Evolutionary conservation across 768 basidiomycete genomes (phyloP), one percentile per base, ranked within the genome.

Genomic region (Auriculariales sp.): DNA sequence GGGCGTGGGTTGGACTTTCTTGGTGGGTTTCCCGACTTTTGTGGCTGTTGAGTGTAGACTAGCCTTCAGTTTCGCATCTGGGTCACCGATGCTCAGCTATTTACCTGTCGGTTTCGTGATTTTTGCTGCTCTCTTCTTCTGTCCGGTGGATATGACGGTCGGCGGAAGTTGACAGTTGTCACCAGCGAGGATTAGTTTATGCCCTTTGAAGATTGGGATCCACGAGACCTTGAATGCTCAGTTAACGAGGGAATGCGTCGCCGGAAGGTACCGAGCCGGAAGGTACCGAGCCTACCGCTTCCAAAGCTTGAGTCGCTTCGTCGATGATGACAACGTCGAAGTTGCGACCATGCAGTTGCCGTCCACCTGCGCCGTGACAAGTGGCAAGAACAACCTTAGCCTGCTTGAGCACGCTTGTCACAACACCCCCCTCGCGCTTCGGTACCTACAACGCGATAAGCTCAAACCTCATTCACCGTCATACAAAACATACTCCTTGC

Each of bases 251-350:
- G 36, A 36, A 17, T 7, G 9, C 6, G 24, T 9, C 36, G 31
- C 19, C 35, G 7, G 28, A 11, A 31, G 28, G 10, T 22, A 42
- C 11, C 4, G 61, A 15, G 19, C 24, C 28, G 44, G 29, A 48
- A n/a, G 15, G 28, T 24, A 44, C 58, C 44, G 3, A 3, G 27
- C 77, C 52, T 59, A 92, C 92, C 22, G 92, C 90, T 66, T 99
- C 94, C 12, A 95, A 60, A 3, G 93, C 94, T 62, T 98, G 95
- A 0, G 95, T 97, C 0, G 95, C 95, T 66, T 99, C 95, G 56
- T 99, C 95, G 49, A 99, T 93, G 42, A 99, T 83, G 10, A 92
- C 78, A 0, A 94, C 84, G 60, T 99, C 95, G 58, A 99, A 99
- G 1, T 73, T 65, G 50, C 81, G 72, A 52, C 82, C 77, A 35